These are phyloP conservation scores for Botrytis deweyae DNA, from an alignment of 2,329 filamentous ascomycete species.

Conservation along the genomic window DNA sequence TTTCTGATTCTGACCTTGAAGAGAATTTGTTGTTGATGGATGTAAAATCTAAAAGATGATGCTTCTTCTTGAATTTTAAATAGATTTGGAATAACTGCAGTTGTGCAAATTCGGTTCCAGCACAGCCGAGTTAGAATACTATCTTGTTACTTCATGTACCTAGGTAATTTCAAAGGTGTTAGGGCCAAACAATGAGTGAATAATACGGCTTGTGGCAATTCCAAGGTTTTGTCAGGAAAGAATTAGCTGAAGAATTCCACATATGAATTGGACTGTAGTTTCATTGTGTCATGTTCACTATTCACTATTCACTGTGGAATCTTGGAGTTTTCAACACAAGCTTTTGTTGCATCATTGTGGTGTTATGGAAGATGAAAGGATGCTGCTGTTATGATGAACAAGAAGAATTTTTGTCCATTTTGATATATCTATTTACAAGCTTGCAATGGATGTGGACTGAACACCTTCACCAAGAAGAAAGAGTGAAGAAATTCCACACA, in stretches of 20 bases:
- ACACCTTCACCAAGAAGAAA: too few relatives aligned
- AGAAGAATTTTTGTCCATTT: neutral
- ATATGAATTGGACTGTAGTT: neutral
- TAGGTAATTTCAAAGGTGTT: neutral
- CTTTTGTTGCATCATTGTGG: neutral
- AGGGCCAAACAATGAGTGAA: neutral
- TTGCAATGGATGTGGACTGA: too few relatives aligned
- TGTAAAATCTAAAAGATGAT: neutral
- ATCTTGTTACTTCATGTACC: neutral
- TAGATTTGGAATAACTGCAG: neutral
- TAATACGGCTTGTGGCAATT: neutral
- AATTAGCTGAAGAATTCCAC: neutral
- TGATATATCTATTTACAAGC: neutral
- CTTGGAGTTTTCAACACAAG: neutral
- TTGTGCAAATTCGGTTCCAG: neutral
- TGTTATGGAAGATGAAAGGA: neutral
- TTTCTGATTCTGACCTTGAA: too few relatives aligned
- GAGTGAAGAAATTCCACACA: too few relatives aligned
- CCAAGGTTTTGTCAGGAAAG: neutral
- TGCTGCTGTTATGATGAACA: neutral
- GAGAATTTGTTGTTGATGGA: neutral
- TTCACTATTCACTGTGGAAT: neutral
- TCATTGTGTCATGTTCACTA: neutral
- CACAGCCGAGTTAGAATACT: neutral
- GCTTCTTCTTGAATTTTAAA: neutral